Base-by-base conservation (phyloP, 2,329 filamentous ascomycete genomes). In the Penicillium sp. region DNA sequence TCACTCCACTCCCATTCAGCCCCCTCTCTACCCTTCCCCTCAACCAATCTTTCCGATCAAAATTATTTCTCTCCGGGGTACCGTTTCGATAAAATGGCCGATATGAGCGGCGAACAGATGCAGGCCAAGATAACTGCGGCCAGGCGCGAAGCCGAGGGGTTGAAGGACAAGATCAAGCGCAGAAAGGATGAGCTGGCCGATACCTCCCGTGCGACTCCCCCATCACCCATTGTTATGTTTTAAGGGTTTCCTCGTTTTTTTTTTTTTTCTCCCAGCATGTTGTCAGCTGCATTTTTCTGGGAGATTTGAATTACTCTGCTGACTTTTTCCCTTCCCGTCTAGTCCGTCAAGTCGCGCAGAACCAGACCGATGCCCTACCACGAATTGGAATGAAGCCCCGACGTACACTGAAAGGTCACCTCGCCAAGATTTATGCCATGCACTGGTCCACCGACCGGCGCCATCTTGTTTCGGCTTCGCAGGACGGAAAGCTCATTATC, bases 341-440 rank as follows among this genome's bases (percentile, higher is more conserved):
- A 97, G 93, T 97, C 66, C 91, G 93, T 78, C 89, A 91, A 79
- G 91, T 97, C 70, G 90, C 94, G 71, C 88, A 92, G 76, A 90
- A 93, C 80, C 89, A 93, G 66, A 93, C 96, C 78, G 94, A 97
- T 77, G 83, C 90, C 66, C 87, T 99, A 70, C 92, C 93, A 65
- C 89, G 90, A 78, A 94, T 96, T 78, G 85, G 93, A 74, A 97
- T 99, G 94, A 96, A 94, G 84, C 90, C 93, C 65, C 94, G 96
- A 82, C 90, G 92, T 71, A 97, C 93, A 50, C 84, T 99, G 67
- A 97, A 97, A 82, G 94, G 94, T 66, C 94, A 99, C 83, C 81
- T 99, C 67, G 94, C 94, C 70, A 99, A 99, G 82, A 99, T 99
- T 72, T 99, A 99, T 78, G 94, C 94, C 70, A 99, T 99, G 94